phyloP scores from a whole-genome alignment of 2,329 filamentous ascomycete species.

The Penicillium sp. region DNA sequence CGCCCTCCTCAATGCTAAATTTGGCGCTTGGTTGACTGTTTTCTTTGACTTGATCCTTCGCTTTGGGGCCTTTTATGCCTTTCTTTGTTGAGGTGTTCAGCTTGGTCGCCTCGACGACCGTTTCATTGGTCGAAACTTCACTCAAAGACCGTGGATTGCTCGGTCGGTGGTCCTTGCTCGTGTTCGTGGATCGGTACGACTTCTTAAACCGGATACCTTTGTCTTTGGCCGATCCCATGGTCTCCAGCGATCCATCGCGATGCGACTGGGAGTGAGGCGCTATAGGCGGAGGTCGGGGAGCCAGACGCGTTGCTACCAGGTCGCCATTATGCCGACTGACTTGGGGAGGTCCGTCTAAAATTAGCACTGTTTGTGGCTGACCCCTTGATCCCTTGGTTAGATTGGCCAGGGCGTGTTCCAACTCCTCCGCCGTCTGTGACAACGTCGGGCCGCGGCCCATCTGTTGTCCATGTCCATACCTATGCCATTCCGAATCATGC shows the following conservation, averaged over 20 bases:
- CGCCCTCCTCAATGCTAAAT: not conserved
- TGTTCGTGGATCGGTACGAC: not conserved
- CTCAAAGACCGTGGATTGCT: not conserved
- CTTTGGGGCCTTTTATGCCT: not conserved
- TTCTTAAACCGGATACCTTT: constrained; percentile 1
- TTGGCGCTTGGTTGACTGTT: not conserved
- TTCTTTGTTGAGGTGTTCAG: not conserved
- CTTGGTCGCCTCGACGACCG: not conserved
- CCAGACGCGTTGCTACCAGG: constrained; percentile 30
- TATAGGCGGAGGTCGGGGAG: constrained; percentile 27
- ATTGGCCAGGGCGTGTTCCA: constrained; percentile 19
- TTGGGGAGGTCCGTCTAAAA: constrained; percentile 30
- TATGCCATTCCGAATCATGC: not conserved
- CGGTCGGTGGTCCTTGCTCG: not conserved
- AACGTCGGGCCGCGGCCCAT: constrained; percentile 21
- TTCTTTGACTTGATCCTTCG: not conserved
- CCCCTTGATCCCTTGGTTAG: constrained; percentile 1
- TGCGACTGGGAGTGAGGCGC: constrained; percentile 14
- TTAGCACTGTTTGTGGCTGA: constrained; percentile 11
- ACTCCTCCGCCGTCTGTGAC: constrained; percentile 35
- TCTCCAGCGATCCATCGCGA: not conserved
- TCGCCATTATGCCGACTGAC: constrained; percentile 34
- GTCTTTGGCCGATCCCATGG: not conserved
- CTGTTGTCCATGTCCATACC: constrained; percentile 1
- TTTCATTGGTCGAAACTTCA: constrained; percentile 1